phyloP scores from a whole-genome alignment of 208 protist species.

The Tritrichomonas musculus region DNA sequence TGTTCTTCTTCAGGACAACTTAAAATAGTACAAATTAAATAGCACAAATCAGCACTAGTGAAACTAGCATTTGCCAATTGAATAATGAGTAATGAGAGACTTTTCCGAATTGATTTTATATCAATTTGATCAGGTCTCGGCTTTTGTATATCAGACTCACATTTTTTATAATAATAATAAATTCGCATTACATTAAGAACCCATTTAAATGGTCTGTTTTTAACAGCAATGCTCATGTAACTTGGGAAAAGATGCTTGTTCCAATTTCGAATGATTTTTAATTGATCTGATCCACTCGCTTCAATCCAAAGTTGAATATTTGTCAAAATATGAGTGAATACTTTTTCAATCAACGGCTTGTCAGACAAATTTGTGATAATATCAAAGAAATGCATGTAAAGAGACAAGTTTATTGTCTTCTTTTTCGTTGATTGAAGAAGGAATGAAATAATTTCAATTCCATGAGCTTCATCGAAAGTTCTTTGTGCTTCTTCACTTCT shows the following conservation, averaged over 20 bases:
- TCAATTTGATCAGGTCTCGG: not conserved
- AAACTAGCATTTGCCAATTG: not conserved
- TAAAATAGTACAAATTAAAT: not conserved
- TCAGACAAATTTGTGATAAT: not conserved
- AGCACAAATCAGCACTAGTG: not conserved
- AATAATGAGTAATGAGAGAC: not conserved
- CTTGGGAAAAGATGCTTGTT: not conserved
- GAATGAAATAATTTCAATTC: not conserved
- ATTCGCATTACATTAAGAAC: not conserved
- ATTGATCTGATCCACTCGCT: not conserved
- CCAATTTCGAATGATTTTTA: not conserved
- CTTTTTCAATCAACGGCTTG: too few species aligned
- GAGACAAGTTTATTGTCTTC: not conserved
- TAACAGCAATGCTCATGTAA: not conserved
- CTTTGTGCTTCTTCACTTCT: not conserved
- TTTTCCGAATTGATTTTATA: not conserved
- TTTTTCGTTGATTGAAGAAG: not conserved
- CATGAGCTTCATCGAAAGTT: not conserved
- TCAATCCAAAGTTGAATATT: not conserved
- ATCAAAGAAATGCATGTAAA: not conserved
- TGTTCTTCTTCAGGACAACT: not conserved
- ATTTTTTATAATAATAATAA: not conserved
- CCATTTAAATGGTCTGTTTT: not conserved
- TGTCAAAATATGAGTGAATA: not conserved
- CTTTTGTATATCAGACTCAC: not conserved